phyloP scores from a whole-genome alignment of 2,329 filamentous ascomycete genomes.

The Orbilia oligospora region DNA sequence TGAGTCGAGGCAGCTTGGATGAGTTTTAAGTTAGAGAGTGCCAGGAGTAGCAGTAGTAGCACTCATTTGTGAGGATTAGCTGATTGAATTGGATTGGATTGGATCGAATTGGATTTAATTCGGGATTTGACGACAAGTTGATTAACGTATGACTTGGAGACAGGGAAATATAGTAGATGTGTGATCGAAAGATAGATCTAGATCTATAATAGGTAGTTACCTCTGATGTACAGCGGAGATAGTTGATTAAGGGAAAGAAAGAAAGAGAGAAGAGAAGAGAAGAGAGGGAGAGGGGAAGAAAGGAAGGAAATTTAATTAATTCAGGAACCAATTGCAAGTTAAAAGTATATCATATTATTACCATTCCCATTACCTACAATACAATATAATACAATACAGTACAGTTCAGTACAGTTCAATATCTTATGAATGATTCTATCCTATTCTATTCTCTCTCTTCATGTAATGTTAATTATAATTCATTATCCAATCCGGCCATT shows the following conservation, averaged over 20 bases:
- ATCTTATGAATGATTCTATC: too few species aligned
- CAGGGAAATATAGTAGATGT: constrained; percentile 18
- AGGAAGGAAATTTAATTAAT: too few species aligned
- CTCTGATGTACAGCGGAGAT: too few species aligned
- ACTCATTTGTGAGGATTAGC: not conserved
- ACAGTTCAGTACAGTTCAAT: too few species aligned
- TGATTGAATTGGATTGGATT: too few species aligned
- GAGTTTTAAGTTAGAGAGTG: not conserved
- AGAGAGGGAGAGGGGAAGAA: not conserved
- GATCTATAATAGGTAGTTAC: too few species aligned
- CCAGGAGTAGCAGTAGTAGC: too few species aligned
- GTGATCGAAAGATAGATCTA: too few species aligned
- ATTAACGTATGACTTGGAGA: not conserved
- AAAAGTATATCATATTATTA: too few species aligned
- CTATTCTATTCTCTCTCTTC: not conserved
- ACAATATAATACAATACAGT: too few species aligned
- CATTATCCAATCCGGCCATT: constrained; percentile 6
- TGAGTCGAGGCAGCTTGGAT: not conserved
- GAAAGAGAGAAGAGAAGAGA: not conserved
- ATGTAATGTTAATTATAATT: not conserved
- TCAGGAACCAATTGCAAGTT: constrained; percentile 33
- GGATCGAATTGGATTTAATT: too few species aligned
- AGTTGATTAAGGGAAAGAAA: not conserved
- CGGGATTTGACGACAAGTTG: constrained; percentile 1
- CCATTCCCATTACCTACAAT: too few species aligned